A percentile compares a stretch with the other conserved stretches of the same genome.
phyloP scores from a whole-genome alignment of 768 basidiomycete species.

The Candolleomyces aberdarensis region DNA sequence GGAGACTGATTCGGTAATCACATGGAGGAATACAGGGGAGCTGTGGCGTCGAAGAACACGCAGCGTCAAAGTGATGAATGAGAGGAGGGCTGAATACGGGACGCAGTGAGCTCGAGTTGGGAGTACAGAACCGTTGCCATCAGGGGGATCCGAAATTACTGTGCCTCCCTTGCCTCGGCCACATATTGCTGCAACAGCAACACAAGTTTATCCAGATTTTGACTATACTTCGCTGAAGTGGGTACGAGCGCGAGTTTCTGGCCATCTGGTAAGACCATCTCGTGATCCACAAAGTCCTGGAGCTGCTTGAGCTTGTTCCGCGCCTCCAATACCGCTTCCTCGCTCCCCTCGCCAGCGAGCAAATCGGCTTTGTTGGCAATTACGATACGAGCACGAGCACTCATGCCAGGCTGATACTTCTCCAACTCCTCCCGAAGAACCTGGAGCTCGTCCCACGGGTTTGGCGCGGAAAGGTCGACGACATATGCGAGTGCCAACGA shows the following conservation, averaged over 20 bases:
- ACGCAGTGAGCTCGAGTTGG: not conserved
- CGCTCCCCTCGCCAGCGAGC: conserved; percentile 51
- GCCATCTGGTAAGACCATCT: conserved; percentile 37
- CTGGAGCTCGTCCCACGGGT: conserved; percentile 75
- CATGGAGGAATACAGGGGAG: no score
- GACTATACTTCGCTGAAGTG: conserved; percentile 79
- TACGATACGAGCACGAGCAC: conserved; percentile 72
- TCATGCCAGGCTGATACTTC: conserved; percentile 76
- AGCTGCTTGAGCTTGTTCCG: conserved; percentile 53
- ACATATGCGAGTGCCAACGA: conserved; percentile 89
- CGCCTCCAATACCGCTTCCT: conserved; percentile 49
- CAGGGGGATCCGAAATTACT: not conserved
- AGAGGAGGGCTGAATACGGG: no score
- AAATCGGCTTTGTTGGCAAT: conserved; percentile 95
- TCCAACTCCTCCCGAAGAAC: conserved; percentile 82
- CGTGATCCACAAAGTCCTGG: conserved; percentile 51
- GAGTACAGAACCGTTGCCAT: not conserved
- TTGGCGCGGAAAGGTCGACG: conserved; percentile 75
- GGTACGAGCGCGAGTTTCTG: conserved; percentile 68
- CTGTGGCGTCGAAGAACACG: no score
- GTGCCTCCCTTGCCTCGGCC: conserved; percentile 28
- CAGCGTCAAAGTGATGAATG: no score
- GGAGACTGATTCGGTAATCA: no score
- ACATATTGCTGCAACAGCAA: conserved; percentile 67
- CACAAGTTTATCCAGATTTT: conserved; percentile 75